Evolutionary conservation across 1,284 basidiomycete species (phyloP), one percentile per base, ranked within the genome.

Genomic region (Ustilago sp.): DNA sequence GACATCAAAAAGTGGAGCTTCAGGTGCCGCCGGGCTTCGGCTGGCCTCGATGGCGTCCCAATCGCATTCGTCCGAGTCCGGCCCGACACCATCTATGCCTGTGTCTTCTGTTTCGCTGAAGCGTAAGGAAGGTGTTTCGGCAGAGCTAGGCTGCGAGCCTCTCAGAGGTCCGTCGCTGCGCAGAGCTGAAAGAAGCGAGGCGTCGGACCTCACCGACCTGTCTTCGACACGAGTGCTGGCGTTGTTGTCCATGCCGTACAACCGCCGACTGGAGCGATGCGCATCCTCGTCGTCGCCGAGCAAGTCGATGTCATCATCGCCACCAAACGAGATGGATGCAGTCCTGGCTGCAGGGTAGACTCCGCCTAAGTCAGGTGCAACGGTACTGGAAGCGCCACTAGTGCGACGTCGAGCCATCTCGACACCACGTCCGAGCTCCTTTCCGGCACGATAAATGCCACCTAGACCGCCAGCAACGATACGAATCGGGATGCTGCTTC

Each of bases 401-500:
- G 69, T 77, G 45, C 69, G 63, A 36, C 65, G 50, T 8, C 63
- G 57, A 13, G 74, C 74, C 57, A 72, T 72, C 19, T 77, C 69
- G 36, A 76, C 74, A 13, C 74, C 69, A 41, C 73, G 74, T 19
- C 77, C 64, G 9, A 79, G 66, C 63, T 77, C 77, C 31, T 69
- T 68, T 6, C 77, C 70, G 2, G 73, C 77, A 5, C 69, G 64
- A 31, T 72, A 74, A 48, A 75, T 69, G 35, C 77, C 77, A 8
- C 77, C 74, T 2, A 75, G 64, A 8, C 77, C 68, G 17, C 73
- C 73, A 4, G 77, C 73, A 13, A 75, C 77, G 32, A 71, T 76
- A 3, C 77, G 73, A n/a, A 79, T 79, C 4, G 73, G 73, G 9
- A 79, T 75, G 58, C 70, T 69, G 51, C 77, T 68, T 32, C 70